A percentile compares a stretch with the other conserved stretches of the same genome.
Conservation (phyloP, 1,139 yeast genomes). For the Taphrina pruni region DNA sequence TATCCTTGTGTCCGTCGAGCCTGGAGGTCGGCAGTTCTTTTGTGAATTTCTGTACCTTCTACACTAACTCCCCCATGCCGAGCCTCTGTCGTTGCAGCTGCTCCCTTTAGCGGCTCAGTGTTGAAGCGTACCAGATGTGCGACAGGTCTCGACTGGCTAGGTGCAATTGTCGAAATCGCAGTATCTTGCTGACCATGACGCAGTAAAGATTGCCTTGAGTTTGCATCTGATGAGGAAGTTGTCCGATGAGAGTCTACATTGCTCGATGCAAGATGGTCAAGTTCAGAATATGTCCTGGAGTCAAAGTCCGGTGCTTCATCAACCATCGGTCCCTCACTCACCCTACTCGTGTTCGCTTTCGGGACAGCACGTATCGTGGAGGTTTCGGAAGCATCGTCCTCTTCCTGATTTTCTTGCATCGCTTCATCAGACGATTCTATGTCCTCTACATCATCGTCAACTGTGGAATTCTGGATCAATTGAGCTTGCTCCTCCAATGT, state of each 20-base stretch:
- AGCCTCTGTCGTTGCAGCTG: not conserved
- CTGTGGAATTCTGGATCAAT: constrained; percentile 1
- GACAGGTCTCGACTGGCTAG: not conserved
- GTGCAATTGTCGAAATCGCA: not conserved
- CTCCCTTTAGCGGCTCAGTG: not conserved
- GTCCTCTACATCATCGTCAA: not conserved
- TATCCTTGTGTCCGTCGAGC: not conserved
- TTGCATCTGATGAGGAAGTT: constrained; percentile 22
- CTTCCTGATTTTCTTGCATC: not conserved
- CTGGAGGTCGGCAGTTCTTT: not conserved
- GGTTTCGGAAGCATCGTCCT: constrained; percentile 12
- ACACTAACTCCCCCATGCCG: constrained; percentile 11
- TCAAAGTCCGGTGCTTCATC: not conserved
- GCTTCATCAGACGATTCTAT: not conserved
- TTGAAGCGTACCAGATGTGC: constrained; percentile 10
- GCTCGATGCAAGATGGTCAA: not conserved
- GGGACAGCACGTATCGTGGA: constrained; percentile 11
- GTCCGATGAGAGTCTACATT: constrained; percentile 4
- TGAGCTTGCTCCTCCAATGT: constrained; percentile 24
- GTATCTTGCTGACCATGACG: constrained; percentile 8
- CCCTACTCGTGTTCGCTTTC: not conserved
- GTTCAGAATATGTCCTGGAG: not conserved
- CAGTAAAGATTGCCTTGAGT: constrained; percentile 11
- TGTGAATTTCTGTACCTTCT: constrained; percentile 16
- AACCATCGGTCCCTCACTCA: not conserved